Conservation (phyloP, 2,329 filamentous ascomycete genomes). For the Alternaria solani region DNA sequence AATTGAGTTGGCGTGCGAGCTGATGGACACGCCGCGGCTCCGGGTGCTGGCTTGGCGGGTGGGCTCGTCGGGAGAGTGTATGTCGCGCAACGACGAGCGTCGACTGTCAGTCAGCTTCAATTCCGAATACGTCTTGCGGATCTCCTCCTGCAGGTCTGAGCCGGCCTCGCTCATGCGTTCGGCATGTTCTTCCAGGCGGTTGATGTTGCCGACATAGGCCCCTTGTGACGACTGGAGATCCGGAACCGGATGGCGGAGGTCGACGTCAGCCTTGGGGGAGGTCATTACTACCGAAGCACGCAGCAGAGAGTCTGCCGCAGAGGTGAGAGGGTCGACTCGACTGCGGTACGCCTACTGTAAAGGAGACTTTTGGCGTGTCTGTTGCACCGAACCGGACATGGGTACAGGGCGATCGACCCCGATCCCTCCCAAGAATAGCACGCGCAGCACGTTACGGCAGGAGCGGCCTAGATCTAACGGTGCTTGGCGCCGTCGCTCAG, state of each 20-base stretch:
- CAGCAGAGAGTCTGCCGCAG: slow-evolving; percentile 1
- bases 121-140: slow-evolving; percentile 74
- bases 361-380: slow-evolving; percentile 26
- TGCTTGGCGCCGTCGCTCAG: slow-evolving; percentile 23
- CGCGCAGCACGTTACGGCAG: slow-evolving; percentile 18
- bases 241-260: slow-evolving; percentile 64
- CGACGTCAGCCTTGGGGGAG: slow-evolving; percentile 28
- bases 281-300: slow-evolving; percentile 30
- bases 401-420: slow-evolving; percentile 8
- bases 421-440: slow-evolving; percentile 34
- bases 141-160: slow-evolving; percentile 80
- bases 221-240: slow-evolving; percentile 69
- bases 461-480: slow-evolving; percentile 16
- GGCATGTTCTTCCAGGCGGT: slow-evolving; percentile 76
- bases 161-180: slow-evolving; percentile 75
- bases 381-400: slow-evolving; percentile 26
- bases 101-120: slow-evolving; percentile 74
- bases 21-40: slow-evolving; percentile 53
- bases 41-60: slow-evolving; percentile 38
- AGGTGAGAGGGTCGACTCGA: background rate
- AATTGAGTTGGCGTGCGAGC: slow-evolving; percentile 65
- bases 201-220: slow-evolving; percentile 72
- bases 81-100: slow-evolving; percentile 68
- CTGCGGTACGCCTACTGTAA: slow-evolving; percentile 8
- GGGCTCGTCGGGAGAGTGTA: slow-evolving; percentile 41